Base-by-base conservation (phyloP, 352 stramenopile genomes). In the Phytophthora tubulina region DNA sequence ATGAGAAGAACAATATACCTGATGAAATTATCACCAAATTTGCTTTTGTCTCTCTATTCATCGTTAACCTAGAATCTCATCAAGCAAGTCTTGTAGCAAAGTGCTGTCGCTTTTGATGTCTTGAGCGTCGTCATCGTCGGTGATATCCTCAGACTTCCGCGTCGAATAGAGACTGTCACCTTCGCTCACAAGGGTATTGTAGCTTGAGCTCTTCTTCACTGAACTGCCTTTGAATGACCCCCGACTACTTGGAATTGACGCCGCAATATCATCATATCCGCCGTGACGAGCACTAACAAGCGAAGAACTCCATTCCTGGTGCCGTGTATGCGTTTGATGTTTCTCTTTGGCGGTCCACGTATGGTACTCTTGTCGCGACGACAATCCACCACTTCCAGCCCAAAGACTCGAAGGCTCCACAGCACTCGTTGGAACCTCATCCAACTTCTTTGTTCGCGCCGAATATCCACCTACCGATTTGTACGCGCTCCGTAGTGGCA, bases 51-150 rank as follows among this genome's bases (percentile, higher is more conserved):
- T 62, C 53, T 6, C 0, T 38, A 27, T 27, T 27, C 21, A 27
- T 27, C 21, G 21, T 57, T 56, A 68, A 2, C 73, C 80, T 39
- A 92, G 69, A 56, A 91, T 86, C 57, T 94, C 85, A 61, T 93
- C 84, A n/a, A 94, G 75, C 8, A 95, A 41, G 33, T 94, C 86
- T 58, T 94, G 86, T 0, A 93, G 71, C 41, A 89, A 50, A 32
- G 78, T 76, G 62, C 85, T 83, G 4, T 73, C 64, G 17, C 82
- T 72, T 42, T 76, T 81, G 17, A 17, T 15, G 32, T 70, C 64
- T 4, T 79, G 67, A 32, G 64, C 36, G 21, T 78, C 55, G 27
- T 72, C 53, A 31, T 85, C 66, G 27, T 73, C 45, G 14, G 77
- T 64, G 31, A 80, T 66, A 10, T 78, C 66, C n/a, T 80, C 21